Conservation (phyloP, 768 basidiomycete genomes). For the Chlorophyllum brunneum region DNA sequence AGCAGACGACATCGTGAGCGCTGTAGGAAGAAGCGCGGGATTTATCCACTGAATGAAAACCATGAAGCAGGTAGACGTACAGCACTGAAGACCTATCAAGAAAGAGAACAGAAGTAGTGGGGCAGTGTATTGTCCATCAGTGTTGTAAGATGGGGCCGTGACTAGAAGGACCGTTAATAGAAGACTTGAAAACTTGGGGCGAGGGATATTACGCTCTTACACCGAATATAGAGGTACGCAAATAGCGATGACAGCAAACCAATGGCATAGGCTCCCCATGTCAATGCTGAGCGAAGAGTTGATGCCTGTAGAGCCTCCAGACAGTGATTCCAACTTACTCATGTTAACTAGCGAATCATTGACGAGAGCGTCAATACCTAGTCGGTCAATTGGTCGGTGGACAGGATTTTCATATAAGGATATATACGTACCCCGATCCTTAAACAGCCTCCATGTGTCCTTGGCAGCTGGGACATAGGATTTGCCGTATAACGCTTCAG, state of each 20-base stretch:
- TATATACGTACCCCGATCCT: constrained; percentile 52
- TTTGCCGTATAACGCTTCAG: constrained; percentile 77
- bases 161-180: constrained; percentile 32
- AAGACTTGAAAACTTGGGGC: neutral
- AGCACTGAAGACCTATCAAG: constrained; percentile 71
- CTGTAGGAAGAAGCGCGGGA: constrained; percentile 27
- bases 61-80: constrained; percentile 34
- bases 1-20: constrained; percentile 64
- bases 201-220: constrained; percentile 35
- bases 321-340: constrained; percentile 39
- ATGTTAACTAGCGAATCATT: constrained; percentile 82
- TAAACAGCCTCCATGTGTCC: constrained; percentile 77
- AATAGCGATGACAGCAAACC: constrained; percentile 75
- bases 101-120: constrained; percentile 78
- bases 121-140: constrained; percentile 71
- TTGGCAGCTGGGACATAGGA: constrained; percentile 76
- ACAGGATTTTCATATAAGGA: constrained; percentile 14
- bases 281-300: constrained; percentile 44
- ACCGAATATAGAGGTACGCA: constrained; percentile 70
- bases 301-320: neutral
- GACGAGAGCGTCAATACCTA: constrained; percentile 71
- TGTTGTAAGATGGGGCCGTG: constrained; percentile 73
- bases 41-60: neutral
- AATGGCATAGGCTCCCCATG: constrained; percentile 76
- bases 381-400: constrained; percentile 1